These are phyloP conservation scores for Populus hybrid DNA, from an alignment of 441 rosid genomes.

Conservation along the genomic window DNA sequence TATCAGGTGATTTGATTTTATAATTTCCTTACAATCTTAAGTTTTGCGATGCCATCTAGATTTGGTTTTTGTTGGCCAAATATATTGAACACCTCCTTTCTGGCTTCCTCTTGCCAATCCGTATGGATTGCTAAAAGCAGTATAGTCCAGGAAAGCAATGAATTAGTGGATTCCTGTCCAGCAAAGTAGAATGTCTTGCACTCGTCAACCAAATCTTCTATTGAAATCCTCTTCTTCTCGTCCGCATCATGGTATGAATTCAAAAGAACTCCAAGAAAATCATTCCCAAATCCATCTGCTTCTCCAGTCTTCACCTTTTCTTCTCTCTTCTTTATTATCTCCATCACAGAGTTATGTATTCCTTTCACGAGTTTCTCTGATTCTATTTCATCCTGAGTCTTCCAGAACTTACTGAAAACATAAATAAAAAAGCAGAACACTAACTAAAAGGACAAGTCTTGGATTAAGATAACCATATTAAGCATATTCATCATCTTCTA, in stretches of 20 bases:
- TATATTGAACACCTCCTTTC: constrained; percentile 27
- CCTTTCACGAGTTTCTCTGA: constrained; percentile 32
- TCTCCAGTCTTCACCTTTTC: constrained; percentile 21
- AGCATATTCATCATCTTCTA: neutral
- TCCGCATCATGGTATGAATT: constrained; percentile 26
- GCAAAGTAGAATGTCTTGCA: constrained; percentile 45
- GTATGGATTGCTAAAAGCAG: constrained; percentile 32
- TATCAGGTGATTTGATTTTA: neutral
- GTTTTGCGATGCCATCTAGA: constrained; percentile 24
- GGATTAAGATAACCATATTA: neutral
- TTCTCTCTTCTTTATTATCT: constrained; percentile 42
- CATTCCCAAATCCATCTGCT: constrained; percentile 27
- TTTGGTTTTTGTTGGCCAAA: constrained; percentile 30
- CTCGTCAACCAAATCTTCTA: constrained; percentile 34
- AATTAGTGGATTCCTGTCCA: constrained; percentile 42
- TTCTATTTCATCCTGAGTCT: constrained; percentile 38
- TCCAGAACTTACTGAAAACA: constrained; percentile 15
- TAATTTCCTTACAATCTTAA: constrained; percentile 26
- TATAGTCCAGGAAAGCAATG: constrained; percentile 30
- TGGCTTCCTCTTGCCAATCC: constrained; percentile 43
- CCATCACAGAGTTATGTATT: constrained; percentile 27
- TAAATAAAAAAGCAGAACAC: neutral
- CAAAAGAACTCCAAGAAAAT: constrained; percentile 41
- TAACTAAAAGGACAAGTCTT: neutral
- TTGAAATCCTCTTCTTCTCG: constrained; percentile 20